These are phyloP conservation scores for Globisporangium middletonii DNA, from an alignment of 352 stramenopile genomes.

Conservation along the genomic window DNA sequence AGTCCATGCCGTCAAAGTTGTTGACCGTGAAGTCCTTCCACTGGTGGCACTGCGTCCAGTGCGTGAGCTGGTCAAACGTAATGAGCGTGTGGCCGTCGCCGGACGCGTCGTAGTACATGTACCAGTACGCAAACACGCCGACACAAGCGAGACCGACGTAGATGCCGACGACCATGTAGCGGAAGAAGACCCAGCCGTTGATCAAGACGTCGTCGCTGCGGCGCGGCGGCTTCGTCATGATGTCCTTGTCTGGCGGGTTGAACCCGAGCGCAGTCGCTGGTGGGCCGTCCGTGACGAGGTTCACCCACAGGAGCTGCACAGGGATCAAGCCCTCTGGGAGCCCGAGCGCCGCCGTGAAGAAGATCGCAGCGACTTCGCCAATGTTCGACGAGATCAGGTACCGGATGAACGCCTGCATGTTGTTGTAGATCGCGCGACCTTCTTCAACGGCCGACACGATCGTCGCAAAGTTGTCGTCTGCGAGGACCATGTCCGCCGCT, in stretches of 20 bases:
- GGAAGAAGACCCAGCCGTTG: slow-evolving; percentile 96
- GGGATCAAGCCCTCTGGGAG: slow-evolving; percentile 97
- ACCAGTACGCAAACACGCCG: slow-evolving; percentile 93
- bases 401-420: slow-evolving; percentile 99
- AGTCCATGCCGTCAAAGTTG: slow-evolving; percentile 89
- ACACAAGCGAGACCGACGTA: slow-evolving; percentile 91
- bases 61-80: slow-evolving; percentile 85
- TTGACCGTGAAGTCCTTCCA: slow-evolving; percentile 91
- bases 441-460: slow-evolving; percentile 93
- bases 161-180: slow-evolving; percentile 96
- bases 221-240: slow-evolving; percentile 96
- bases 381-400: slow-evolving; percentile 99
- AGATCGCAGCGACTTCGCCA: slow-evolving; percentile 98
- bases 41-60: slow-evolving; percentile 88
- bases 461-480: slow-evolving; percentile 98
- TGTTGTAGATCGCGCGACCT: slow-evolving; percentile 90
- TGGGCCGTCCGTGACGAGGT: slow-evolving; percentile 98
- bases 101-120: slow-evolving; percentile 88
- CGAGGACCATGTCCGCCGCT: slow-evolving; percentile 97
- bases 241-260: slow-evolving; percentile 96
- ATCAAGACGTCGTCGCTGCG: slow-evolving; percentile 96
- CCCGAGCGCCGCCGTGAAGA: slow-evolving; percentile 95
- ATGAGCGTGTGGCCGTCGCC: slow-evolving; percentile 90
- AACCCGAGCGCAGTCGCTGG: slow-evolving; percentile 98
- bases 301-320: slow-evolving; percentile 99